phyloP scores from a whole-genome alignment of 2,329 filamentous ascomycete species.

The Fusarium nisikadoi region DNA sequence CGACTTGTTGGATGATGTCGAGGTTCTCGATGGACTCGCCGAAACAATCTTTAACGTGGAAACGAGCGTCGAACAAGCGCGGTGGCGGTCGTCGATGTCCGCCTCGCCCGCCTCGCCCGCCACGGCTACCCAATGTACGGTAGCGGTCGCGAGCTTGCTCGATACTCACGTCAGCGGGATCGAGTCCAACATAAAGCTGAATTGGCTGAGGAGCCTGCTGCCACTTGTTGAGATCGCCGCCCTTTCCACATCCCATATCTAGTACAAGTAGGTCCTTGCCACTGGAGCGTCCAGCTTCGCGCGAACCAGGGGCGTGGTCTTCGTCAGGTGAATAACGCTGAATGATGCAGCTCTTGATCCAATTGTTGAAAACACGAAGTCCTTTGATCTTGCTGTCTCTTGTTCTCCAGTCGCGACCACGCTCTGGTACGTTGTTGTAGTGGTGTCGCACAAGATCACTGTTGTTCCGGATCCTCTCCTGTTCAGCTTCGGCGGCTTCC shows the following conservation, averaged over 20 bases:
- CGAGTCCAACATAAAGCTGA: slow-evolving; percentile 92
- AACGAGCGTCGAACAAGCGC: slow-evolving; percentile 83
- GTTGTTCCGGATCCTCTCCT: slow-evolving; percentile 62
- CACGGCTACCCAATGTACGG: slow-evolving; percentile 72
- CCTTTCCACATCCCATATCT: slow-evolving; percentile 96
- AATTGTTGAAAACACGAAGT: slow-evolving; percentile 95
- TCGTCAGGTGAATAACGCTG: slow-evolving; percentile 93
- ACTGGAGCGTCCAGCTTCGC: slow-evolving; percentile 61
- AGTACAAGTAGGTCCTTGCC: slow-evolving; percentile 79
- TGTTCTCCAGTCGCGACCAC: slow-evolving; percentile 92
- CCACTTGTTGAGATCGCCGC: slow-evolving; percentile 96
- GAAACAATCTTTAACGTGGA: slow-evolving; percentile 93
- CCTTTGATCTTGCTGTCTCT: slow-evolving; percentile 97
- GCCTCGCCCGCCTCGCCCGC: slow-evolving; percentile 65
- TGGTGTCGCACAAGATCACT: slow-evolving; percentile 91
- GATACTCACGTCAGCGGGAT: slow-evolving; percentile 92
- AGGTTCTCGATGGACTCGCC: slow-evolving; percentile 84
- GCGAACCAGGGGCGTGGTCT: slow-evolving; percentile 71
- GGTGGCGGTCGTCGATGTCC: slow-evolving; percentile 60
- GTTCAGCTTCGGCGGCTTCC: slow-evolving; percentile 51
- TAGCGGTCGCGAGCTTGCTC: slow-evolving; percentile 90
- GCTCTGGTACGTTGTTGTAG: slow-evolving; percentile 95
- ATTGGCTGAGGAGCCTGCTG: slow-evolving; percentile 90
- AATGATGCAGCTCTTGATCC: slow-evolving; percentile 97
- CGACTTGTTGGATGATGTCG: slow-evolving; percentile 84